These are phyloP conservation scores for Penicillium roqueforti DNA, from an alignment of 495 filamentous ascomycete species.

Conservation along the genomic window DNA sequence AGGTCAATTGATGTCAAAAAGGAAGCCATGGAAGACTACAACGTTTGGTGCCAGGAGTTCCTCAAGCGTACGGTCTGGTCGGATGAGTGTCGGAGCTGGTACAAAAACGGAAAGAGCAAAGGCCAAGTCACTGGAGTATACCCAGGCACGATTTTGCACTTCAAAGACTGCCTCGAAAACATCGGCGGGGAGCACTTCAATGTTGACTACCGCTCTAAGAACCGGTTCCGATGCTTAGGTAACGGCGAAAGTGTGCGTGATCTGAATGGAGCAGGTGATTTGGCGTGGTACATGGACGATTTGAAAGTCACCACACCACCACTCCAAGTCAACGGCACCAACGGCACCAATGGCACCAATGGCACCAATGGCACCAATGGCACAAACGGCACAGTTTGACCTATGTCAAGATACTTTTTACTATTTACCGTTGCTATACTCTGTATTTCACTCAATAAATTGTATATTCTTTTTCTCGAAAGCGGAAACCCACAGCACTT, in stretches of 20 bases:
- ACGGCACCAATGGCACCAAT: too few species aligned
- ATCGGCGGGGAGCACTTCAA: conserved; percentile 44
- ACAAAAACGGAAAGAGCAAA: conserved; percentile 35
- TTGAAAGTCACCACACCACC: neutral
- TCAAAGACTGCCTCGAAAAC: conserved; percentile 9
- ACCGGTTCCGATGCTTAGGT: conserved; percentile 46
- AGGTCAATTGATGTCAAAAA: conserved; percentile 32
- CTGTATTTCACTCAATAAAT: neutral
- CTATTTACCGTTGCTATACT: too few species aligned
- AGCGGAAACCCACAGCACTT: neutral
- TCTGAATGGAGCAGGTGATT: neutral
- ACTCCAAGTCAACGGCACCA: neutral
- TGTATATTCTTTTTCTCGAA: neutral
- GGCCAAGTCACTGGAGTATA: neutral
- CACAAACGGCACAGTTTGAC: too few species aligned
- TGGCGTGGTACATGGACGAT: neutral
- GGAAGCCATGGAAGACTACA: conserved; percentile 35
- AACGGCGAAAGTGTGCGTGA: conserved; percentile 29
- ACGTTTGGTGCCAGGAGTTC: conserved; percentile 33
- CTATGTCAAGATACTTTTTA: too few species aligned
- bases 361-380: too few species aligned
- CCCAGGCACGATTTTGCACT: conserved; percentile 14
- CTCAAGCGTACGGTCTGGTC: conserved; percentile 43
- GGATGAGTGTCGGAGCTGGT: conserved; percentile 43
- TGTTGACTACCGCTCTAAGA: conserved; percentile 38